Evolutionary conservation across 441 rosid genomes (phyloP).

Genomic region (Dalechampia spathulata): DNA sequence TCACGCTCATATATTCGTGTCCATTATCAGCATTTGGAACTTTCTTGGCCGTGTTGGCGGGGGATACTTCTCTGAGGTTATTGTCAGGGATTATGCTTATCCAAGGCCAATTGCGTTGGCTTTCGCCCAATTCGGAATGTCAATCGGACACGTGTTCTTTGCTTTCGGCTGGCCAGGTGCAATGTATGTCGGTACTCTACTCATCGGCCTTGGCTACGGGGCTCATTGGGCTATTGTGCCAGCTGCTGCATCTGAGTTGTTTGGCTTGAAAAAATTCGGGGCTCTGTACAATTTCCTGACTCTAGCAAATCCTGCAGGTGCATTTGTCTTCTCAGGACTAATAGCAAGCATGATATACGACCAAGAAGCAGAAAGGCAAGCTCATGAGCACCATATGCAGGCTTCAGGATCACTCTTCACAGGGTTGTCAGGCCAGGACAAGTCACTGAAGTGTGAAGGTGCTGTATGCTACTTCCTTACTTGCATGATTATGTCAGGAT

Average conservation of each 20-base stretch:
- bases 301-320: conserved; percentile 84
- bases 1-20: conserved; percentile 78
- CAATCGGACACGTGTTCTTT: conserved; percentile 74
- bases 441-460: conserved; percentile 63
- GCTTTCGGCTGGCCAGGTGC: conserved; percentile 93
- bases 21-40: conserved; percentile 98
- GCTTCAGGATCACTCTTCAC: conserved; percentile 23
- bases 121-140: conserved; percentile 69
- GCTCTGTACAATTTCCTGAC: conserved; percentile 90
- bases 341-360: conserved; percentile 88
- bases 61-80: conserved; percentile 88
- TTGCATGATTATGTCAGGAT: conserved; percentile 79
- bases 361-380: conserved; percentile 76
- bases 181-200: conserved; percentile 69
- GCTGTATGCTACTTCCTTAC: conserved; percentile 78
- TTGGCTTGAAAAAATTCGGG: conserved; percentile 86
- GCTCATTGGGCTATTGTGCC: conserved; percentile 98
- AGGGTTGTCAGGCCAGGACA: conserved; percentile 27
- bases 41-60: conserved; percentile 95
- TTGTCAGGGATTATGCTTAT: conserved; percentile 85
- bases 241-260: conserved; percentile 88
- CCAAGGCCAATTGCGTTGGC: conserved; percentile 87
- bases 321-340: conserved; percentile 79
- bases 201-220: conserved; percentile 89
- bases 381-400: conserved; percentile 20